Percentiles rank a stretch among this genome's conserved stretches.
Evolutionary conservation across 2,329 filamentous ascomycete species (phyloP).

Genomic region (Aaosphaeria pasadenensis): DNA sequence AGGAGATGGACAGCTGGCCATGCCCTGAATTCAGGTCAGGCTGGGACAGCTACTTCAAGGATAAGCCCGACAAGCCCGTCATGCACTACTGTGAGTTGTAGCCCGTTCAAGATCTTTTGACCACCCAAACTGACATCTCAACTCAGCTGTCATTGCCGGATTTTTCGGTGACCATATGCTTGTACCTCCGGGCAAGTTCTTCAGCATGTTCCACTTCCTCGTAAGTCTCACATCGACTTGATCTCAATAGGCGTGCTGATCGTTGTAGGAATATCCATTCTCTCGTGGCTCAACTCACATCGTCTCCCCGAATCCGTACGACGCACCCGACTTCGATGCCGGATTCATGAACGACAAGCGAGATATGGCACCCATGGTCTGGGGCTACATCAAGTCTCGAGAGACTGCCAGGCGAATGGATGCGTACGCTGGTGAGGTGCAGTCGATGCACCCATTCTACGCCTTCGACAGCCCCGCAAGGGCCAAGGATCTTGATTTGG

Average conservation of each 20-base stretch:
- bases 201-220: constrained; percentile 79
- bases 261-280: constrained; percentile 65
- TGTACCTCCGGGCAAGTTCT: constrained; percentile 75
- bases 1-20: constrained; percentile 69
- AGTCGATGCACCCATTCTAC: constrained; percentile 67
- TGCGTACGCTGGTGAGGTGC: constrained; percentile 70
- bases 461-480: constrained; percentile 66
- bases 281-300: constrained; percentile 71
- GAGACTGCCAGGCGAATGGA: constrained; percentile 78
- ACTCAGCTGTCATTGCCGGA: constrained; percentile 57
- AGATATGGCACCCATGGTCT: constrained; percentile 77
- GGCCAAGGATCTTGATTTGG: constrained; percentile 69
- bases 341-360: constrained; percentile 85
- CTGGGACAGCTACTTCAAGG: constrained; percentile 79
- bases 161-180: constrained; percentile 51
- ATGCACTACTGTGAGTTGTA: constrained; percentile 66
- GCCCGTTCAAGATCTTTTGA: neutral
- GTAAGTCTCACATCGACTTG: neutral
- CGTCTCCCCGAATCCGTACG: constrained; percentile 69
- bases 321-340: constrained; percentile 72
- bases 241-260: too few species aligned
- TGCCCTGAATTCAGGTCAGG: constrained; percentile 70
- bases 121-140: neutral
- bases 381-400: constrained; percentile 79
- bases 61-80: constrained; percentile 82